A percentile compares a stretch with the other conserved stretches of the same genome.
Conservation (phyloP, 352 stramenopile genomes). For the Phytopythium aichiense region DNA sequence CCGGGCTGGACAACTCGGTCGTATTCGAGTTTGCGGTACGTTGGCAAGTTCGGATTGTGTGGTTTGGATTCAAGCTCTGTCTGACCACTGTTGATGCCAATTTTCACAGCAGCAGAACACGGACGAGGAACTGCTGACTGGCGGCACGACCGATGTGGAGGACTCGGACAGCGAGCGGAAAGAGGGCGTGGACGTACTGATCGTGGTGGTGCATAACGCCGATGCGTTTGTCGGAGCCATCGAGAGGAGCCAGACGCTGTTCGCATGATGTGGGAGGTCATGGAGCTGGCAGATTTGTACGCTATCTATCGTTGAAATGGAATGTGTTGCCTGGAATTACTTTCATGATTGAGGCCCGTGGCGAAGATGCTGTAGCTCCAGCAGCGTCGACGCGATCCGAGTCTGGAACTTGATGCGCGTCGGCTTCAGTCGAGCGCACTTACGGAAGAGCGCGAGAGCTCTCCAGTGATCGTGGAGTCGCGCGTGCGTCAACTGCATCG, state of each 20-base stretch:
- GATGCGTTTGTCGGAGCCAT: constrained; percentile 3
- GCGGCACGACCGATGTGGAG: neutral
- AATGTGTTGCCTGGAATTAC: neutral
- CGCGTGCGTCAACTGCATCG: constrained; percentile 32
- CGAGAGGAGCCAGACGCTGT: neutral
- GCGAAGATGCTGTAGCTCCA: constrained; percentile 25
- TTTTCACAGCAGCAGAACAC: neutral
- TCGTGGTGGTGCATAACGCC: constrained; percentile 3
- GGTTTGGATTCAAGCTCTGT: neutral
- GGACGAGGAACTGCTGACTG: constrained; percentile 3
- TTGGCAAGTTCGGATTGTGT: neutral
- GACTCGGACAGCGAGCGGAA: constrained; percentile 3
- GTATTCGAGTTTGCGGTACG: constrained; percentile 76
- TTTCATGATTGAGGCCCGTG: neutral
- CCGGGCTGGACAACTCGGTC: constrained; percentile 57
- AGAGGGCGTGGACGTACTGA: constrained; percentile 1
- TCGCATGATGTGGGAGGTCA: neutral
- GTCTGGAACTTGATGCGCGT: constrained; percentile 47
- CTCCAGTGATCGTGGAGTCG: constrained; percentile 31
- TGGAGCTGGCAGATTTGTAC: neutral
- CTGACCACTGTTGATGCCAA: neutral
- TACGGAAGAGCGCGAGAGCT: constrained; percentile 44
- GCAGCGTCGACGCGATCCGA: constrained; percentile 35
- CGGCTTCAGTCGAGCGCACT: constrained; percentile 30
- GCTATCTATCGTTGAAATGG: constrained; percentile 1